Conservation (phyloP, 2,329 filamentous ascomycete species). For the Beauveria medogensis region DNA sequence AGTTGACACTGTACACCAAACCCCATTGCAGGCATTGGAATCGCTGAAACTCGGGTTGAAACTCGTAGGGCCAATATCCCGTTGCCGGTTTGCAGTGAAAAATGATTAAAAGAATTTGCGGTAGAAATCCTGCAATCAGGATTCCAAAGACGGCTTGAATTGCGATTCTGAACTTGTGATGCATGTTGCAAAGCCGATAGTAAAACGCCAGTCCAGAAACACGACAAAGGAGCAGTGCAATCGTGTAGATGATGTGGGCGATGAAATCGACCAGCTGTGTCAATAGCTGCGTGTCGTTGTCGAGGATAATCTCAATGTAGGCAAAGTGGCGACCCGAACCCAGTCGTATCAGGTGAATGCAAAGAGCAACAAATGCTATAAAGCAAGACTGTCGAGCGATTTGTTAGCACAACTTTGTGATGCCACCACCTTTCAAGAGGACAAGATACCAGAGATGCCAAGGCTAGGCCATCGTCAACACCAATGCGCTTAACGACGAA, state of each 20-base stretch:
- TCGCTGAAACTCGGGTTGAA: slow-evolving; percentile 30
- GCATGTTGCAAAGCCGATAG: slow-evolving; percentile 33
- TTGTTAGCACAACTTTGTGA: slow-evolving; percentile 5
- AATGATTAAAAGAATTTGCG: slow-evolving; percentile 41
- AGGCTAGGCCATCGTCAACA: slow-evolving; percentile 29
- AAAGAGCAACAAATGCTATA: slow-evolving; percentile 34
- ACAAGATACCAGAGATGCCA: slow-evolving; percentile 24
- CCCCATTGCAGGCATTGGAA: slow-evolving; percentile 43
- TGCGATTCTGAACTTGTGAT: slow-evolving; percentile 25
- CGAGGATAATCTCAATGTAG: slow-evolving; percentile 39
- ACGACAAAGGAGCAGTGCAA: slow-evolving; percentile 40
- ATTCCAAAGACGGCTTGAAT: slow-evolving; percentile 29
- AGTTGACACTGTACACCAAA: slow-evolving; percentile 43
- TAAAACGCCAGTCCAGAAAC: slow-evolving; percentile 46
- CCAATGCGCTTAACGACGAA: slow-evolving; percentile 30
- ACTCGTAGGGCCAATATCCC: slow-evolving; percentile 42
- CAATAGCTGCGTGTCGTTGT: slow-evolving; percentile 29
- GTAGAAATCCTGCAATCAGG: slow-evolving; percentile 34
- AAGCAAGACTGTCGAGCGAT: slow-evolving; percentile 23
- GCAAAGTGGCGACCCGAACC: slow-evolving; percentile 39
- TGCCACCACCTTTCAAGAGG: background rate
- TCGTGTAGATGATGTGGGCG: slow-evolving; percentile 44
- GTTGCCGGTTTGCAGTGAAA: slow-evolving; percentile 45
- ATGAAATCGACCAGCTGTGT: slow-evolving; percentile 41
- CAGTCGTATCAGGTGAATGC: slow-evolving; percentile 35